Percentiles rank a stretch among this genome's conserved stretches.
These are phyloP conservation scores for Pseudopyricularia javanii DNA, from an alignment of 2,329 filamentous ascomycete genomes.

Conservation along the genomic window DNA sequence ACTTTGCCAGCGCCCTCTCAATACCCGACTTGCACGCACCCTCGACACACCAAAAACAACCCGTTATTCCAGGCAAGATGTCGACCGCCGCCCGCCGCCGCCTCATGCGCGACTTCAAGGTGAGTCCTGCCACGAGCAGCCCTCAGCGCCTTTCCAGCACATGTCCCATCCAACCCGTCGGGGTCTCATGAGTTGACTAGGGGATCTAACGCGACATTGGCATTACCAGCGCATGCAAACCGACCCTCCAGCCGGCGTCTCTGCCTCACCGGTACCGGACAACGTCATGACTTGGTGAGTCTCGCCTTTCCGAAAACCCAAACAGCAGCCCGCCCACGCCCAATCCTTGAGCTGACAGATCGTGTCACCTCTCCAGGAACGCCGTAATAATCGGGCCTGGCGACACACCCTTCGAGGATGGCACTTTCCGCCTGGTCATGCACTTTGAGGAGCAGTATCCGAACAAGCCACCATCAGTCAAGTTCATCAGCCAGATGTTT, in stretches of 20 bases:
- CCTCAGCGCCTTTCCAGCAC: neutral
- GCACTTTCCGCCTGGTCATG: slow-evolving; percentile 95
- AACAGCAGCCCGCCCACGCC: slow-evolving; percentile 2
- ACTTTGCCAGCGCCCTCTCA: neutral
- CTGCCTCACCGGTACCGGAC: slow-evolving; percentile 87
- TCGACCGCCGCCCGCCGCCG: slow-evolving; percentile 91
- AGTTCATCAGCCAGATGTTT: slow-evolving; percentile 99
- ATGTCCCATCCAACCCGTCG: neutral
- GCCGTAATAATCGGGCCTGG: slow-evolving; percentile 95
- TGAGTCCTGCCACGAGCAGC: slow-evolving; percentile 19
- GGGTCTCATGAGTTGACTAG: neutral
- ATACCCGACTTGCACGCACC: neutral
- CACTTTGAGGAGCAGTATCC: slow-evolving; percentile 98
- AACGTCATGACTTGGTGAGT: slow-evolving; percentile 93
- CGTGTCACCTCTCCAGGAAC: slow-evolving; percentile 51
- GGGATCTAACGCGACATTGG: neutral
- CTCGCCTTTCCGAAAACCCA: slow-evolving; percentile 1
- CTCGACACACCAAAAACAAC: neutral
- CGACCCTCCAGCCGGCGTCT: slow-evolving; percentile 91
- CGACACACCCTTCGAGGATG: slow-evolving; percentile 96
- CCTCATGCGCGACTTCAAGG: slow-evolving; percentile 99
- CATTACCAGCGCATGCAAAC: slow-evolving; percentile 84
- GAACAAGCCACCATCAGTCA: slow-evolving; percentile 94
- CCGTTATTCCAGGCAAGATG: slow-evolving; percentile 23
- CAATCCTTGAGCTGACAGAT: neutral